phyloP scores from a whole-genome alignment of 1,284 basidiomycete species.

The Irpex sp. region DNA sequence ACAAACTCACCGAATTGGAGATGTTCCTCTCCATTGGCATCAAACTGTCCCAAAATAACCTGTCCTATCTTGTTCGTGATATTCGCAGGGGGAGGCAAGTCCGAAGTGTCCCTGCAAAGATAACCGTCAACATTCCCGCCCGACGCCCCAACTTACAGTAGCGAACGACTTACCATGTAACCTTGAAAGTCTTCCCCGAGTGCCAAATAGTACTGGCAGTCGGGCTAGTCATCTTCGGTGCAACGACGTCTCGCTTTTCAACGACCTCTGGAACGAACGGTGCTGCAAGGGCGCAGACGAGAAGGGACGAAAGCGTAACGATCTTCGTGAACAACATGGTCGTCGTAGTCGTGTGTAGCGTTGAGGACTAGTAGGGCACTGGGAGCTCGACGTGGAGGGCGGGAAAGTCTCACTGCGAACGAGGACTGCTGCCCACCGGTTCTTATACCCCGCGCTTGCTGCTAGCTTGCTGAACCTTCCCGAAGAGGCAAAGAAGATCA shows the following conservation, averaged over 20 bases:
- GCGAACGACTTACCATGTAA: conserved; percentile 49
- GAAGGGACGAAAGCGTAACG: conserved; percentile 12
- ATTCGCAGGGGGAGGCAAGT: conserved; percentile 46
- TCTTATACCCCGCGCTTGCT: neutral
- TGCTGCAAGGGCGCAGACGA: conserved; percentile 18
- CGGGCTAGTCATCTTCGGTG: conserved; percentile 56
- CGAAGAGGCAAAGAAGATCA: neutral
- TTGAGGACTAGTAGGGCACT: conserved; percentile 2
- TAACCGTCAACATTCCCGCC: conserved; percentile 5
- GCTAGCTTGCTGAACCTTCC: neutral
- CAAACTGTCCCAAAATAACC: conserved; percentile 49
- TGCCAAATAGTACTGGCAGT: conserved; percentile 48
- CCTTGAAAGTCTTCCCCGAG: conserved; percentile 45
- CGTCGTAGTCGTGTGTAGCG: conserved; percentile 1
- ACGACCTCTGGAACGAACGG: conserved; percentile 30
- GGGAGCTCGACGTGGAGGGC: conserved; percentile 3
- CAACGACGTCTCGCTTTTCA: conserved; percentile 44
- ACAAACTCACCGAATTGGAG: conserved; percentile 45
- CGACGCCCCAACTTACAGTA: neutral
- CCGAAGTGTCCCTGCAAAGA: conserved; percentile 45
- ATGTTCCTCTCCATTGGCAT: conserved; percentile 43
- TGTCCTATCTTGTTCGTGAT: conserved; percentile 35
- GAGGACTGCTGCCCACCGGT: neutral
- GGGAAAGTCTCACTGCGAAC: conserved; percentile 5
- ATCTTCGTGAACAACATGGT: conserved; percentile 6